Conservation (phyloP, 2,329 filamentous ascomycete genomes). For the Pochonia chlamydosporia region DNA sequence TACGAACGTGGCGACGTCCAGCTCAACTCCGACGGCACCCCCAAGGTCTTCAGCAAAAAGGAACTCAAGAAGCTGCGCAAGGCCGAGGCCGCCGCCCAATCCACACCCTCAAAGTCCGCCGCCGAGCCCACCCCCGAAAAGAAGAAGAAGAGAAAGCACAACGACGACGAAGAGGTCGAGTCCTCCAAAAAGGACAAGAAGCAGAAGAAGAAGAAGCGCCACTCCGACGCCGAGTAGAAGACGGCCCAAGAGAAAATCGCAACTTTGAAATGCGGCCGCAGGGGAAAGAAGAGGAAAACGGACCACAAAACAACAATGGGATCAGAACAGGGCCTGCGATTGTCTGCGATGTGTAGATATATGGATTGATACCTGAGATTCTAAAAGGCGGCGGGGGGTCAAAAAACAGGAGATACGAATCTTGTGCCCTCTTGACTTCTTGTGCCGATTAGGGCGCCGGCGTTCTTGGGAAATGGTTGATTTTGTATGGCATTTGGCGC, state of each 20-base stretch:
- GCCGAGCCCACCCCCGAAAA: slow-evolving; percentile 23
- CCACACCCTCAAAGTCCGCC: slow-evolving; percentile 30
- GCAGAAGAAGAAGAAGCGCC: slow-evolving; percentile 43
- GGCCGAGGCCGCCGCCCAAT: slow-evolving; percentile 41
- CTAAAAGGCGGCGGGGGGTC: not conserved
- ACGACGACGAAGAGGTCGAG: slow-evolving; percentile 57
- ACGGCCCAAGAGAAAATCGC: not conserved
- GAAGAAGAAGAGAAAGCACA: slow-evolving; percentile 69
- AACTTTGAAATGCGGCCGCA: not conserved
- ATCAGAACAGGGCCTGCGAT: slow-evolving; percentile 8
- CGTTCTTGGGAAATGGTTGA: slow-evolving; percentile 24
- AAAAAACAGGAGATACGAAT: slow-evolving; percentile 8
- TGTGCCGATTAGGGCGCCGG: slow-evolving; percentile 19
- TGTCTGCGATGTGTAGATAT: slow-evolving; percentile 15
- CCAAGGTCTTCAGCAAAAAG: slow-evolving; percentile 67
- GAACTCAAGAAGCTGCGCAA: slow-evolving; percentile 69
- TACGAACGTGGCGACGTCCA: slow-evolving; percentile 69
- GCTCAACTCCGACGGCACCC: slow-evolving; percentile 58
- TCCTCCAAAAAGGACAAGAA: slow-evolving; percentile 56
- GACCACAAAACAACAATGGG: not conserved
- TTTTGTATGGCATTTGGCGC: slow-evolving; percentile 24
- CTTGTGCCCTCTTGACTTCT: slow-evolving; percentile 21
- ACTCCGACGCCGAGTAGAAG: slow-evolving; percentile 20
- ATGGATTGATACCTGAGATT: slow-evolving; percentile 25
- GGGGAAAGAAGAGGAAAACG: slow-evolving; percentile 1